Base-by-base conservation (phyloP, 352 stramenopile genomes). In the Globisporangium paddicum region DNA sequence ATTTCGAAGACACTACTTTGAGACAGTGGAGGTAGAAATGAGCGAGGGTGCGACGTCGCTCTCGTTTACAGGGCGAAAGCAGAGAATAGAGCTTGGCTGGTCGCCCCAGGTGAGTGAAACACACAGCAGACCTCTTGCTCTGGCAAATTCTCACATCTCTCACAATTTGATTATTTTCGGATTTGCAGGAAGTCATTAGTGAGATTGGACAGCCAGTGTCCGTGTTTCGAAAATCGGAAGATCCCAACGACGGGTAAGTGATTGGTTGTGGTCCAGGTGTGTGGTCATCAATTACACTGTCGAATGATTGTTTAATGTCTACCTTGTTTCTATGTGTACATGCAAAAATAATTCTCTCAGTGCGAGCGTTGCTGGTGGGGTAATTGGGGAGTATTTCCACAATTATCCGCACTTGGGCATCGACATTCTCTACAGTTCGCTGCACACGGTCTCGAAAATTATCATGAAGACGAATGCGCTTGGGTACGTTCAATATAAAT, bases 351-450 rank as follows among this genome's bases (percentile, higher is more conserved):
- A 16, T 3, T 38, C 5, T n/a, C 28, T 26, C 23, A 87, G 77
- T 42, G 63, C 76, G 11, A 86, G 73, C 9, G 59, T 86, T 51
- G 71, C 70, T 57, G 77, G 77, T 21, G 83, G 82, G 9, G 60
- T 75, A 0, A 65, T 87, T 2, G 73, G 79, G 3, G 79, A 92
- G 41, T 94, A 93, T 52, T 92, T 94, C 55, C 85, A 94, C 66
- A 94, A 94, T 64, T 94, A 92, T 58, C 82, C 83, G 8, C 82
- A 94, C 41, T 58, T 94, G 5, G 85, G 85, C 16, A 60, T 92
- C 42, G 85, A 94, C 53, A 71, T 94, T 28, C 69, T 94, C 42
- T 94, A 91, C 48, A 65, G 89, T 38, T 75, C 73, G 5, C 73
- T 86, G 49, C 85, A 94, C 71, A 73, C 66, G 5, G 82, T 73